Conservation (phyloP, 83 land plant genomes). For the Diphasiastrum complanatum region DNA sequence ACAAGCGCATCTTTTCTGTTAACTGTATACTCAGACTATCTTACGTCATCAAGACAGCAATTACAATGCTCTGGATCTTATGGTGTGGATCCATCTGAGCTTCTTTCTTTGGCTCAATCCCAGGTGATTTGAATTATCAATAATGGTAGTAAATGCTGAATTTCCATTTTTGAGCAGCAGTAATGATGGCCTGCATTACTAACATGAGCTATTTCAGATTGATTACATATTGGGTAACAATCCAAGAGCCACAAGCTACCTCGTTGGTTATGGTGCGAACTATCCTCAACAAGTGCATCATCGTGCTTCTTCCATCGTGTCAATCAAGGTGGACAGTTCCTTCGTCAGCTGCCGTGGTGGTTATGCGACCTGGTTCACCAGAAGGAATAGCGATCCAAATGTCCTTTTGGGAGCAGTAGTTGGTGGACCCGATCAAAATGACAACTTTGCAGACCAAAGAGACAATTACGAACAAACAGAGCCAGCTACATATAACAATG, state of each 20-base stretch:
- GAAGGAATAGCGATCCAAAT: conserved; percentile 61
- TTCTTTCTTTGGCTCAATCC: conserved; percentile 61
- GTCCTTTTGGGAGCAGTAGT: conserved; percentile 72
- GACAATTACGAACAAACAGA: conserved; percentile 75
- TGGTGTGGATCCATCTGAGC: conserved; percentile 41
- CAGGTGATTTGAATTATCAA: conserved; percentile 41
- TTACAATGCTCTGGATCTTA: conserved; percentile 42
- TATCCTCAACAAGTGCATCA: conserved; percentile 82
- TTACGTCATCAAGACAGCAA: conserved; percentile 32
- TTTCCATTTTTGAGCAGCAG: too few species aligned
- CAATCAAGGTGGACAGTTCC: conserved; percentile 41
- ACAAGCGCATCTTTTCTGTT: conserved; percentile 69
- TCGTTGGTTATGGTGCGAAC: conserved; percentile 80
- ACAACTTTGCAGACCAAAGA: conserved; percentile 73
- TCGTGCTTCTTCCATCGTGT: conserved; percentile 73
- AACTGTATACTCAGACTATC: conserved; percentile 78
- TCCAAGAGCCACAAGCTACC: conserved; percentile 75
- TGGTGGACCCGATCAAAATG: conserved; percentile 86
- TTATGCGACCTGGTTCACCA: conserved; percentile 53
- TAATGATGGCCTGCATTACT: too few species aligned
- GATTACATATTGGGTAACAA: conserved; percentile 90
- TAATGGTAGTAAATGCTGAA: too few species aligned
- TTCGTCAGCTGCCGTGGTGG: conserved; percentile 67
- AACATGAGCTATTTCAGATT: too few species aligned
- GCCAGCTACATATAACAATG: conserved; percentile 91